Conservation (phyloP, 2,329 filamentous ascomycete genomes). For the Cryphonectria japonica region DNA sequence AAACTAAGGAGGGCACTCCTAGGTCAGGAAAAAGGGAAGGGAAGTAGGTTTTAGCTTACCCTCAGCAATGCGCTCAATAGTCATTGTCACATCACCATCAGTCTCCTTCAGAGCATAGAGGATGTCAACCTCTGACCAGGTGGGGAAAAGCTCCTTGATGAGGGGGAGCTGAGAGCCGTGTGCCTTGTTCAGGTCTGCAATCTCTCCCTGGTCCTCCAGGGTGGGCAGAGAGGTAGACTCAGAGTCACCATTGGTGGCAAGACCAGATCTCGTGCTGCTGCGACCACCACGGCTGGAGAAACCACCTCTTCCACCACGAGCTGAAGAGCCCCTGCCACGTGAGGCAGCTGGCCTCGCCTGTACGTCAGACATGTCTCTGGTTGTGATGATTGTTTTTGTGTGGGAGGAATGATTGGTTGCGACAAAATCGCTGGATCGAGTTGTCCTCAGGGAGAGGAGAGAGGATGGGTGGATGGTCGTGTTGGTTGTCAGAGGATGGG, state of each 20-base stretch:
- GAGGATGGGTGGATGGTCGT: neutral
- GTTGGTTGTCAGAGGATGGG: conserved; percentile 1
- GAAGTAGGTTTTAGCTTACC: conserved; percentile 52
- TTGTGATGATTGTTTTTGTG: conserved; percentile 40
- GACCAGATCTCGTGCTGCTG: conserved; percentile 61
- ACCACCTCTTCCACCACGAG: conserved; percentile 28
- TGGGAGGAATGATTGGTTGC: conserved; percentile 32
- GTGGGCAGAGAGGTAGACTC: conserved; percentile 59
- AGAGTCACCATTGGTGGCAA: conserved; percentile 74
- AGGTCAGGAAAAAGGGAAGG: conserved; percentile 15
- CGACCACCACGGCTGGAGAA: conserved; percentile 72
- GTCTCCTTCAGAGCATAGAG: conserved; percentile 91
- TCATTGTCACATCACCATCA: conserved; percentile 74
- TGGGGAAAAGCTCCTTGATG: conserved; percentile 91
- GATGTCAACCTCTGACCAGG: conserved; percentile 95
- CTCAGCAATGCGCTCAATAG: conserved; percentile 79
- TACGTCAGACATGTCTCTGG: conserved; percentile 86
- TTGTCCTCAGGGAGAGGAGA: conserved; percentile 35
- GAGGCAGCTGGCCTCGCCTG: conserved; percentile 79
- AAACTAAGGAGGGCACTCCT: conserved; percentile 7
- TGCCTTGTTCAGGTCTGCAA: conserved; percentile 89
- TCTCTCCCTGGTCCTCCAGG: conserved; percentile 82
- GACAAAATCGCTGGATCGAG: conserved; percentile 1
- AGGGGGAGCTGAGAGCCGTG: conserved; percentile 78
- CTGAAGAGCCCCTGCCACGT: conserved; percentile 83